Conservation (phyloP, 495 filamentous ascomycete species). For the Aspergillus diversus region DNA sequence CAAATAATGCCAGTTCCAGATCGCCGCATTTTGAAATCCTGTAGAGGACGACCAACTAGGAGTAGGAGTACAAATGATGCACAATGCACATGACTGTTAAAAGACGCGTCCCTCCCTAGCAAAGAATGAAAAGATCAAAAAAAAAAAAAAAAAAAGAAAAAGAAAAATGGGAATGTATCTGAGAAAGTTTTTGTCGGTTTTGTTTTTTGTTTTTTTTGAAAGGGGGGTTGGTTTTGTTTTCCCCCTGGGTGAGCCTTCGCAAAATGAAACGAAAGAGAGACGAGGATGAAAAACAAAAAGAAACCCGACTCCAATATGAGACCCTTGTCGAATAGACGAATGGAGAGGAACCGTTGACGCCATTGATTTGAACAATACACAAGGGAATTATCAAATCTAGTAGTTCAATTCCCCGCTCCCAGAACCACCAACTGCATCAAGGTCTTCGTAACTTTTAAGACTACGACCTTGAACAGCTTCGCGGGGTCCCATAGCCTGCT, state of each 20-base stretch:
- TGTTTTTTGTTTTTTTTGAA: too few species aligned
- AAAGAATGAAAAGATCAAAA: neutral
- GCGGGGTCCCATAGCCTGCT: conserved; percentile 73
- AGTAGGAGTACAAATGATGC: conserved; percentile 1
- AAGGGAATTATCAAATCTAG: conserved; percentile 30
- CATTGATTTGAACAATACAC: conserved; percentile 8
- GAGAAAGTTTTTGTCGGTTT: too few species aligned
- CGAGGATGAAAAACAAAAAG: neutral
- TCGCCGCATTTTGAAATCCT: neutral
- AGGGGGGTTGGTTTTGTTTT: neutral
- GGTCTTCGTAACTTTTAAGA: conserved; percentile 94
- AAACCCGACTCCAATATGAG: conserved; percentile 16
- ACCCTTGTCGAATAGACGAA: conserved; percentile 3
- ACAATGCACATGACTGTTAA: neutral
- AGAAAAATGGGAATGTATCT: too few species aligned
- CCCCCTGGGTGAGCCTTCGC: neutral
- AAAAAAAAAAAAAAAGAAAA: too few species aligned
- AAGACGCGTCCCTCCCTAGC: neutral
- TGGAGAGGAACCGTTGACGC: conserved; percentile 16
- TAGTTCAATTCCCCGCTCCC: conserved; percentile 67
- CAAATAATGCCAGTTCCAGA: conserved; percentile 3
- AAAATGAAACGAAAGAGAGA: neutral
- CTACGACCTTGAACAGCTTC: conserved; percentile 89
- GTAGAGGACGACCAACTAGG: neutral
- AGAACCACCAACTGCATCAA: conserved; percentile 72